Conservation (phyloP, 345 rosid genomes). For the Psidium guajava region DNA sequence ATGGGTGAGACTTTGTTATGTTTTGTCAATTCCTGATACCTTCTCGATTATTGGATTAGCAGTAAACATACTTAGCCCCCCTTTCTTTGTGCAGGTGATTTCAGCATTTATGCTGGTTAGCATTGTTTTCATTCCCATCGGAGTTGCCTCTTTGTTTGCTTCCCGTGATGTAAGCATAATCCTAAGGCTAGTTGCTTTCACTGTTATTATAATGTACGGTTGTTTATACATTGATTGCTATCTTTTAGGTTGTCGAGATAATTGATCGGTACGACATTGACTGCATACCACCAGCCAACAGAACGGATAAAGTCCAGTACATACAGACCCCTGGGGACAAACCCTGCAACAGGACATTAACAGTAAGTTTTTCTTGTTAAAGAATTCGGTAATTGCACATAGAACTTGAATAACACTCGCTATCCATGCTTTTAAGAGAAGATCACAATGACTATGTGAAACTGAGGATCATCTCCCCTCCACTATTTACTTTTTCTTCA, state of each 20-base stretch:
- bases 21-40: not conserved
- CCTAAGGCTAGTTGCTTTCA: not conserved
- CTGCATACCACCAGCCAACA: slow-evolving; percentile 47
- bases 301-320: slow-evolving; percentile 42
- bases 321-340: slow-evolving; percentile 43
- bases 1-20: slow-evolving; percentile 49
- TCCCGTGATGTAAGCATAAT: slow-evolving; percentile 47
- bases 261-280: slow-evolving; percentile 64
- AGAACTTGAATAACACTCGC: not conserved
- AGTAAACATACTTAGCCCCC: not conserved
- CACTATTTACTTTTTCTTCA: slow-evolving; percentile 15
- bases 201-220: not conserved
- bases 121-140: slow-evolving; percentile 89
- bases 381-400: not conserved
- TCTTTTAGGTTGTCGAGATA: slow-evolving; percentile 77
- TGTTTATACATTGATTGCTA: not conserved
- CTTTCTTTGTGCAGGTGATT: slow-evolving; percentile 51
- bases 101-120: slow-evolving; percentile 80
- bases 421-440: not conserved
- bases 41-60: not conserved
- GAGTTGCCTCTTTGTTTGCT: slow-evolving; percentile 81
- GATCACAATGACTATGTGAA: not conserved
- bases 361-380: slow-evolving; percentile 16
- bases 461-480: not conserved
- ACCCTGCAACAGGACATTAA: slow-evolving; percentile 41